phyloP scores from a whole-genome alignment of 176 grass and related monocot species.

The Oryza punctata region DNA sequence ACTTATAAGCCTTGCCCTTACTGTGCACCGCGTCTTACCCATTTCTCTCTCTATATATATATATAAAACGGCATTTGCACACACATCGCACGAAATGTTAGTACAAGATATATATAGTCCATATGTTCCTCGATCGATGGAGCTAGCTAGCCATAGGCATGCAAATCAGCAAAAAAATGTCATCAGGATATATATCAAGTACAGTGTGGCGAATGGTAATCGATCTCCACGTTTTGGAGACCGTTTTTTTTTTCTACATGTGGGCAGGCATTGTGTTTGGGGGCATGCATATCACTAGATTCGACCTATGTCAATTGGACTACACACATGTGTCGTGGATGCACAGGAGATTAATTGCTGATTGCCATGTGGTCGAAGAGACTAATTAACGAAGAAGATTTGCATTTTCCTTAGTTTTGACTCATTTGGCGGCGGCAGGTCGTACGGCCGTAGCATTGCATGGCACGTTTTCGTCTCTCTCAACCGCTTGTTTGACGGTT shows the following conservation, averaged over 20 bases:
- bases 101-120: too few relatives aligned
- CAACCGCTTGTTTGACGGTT: not conserved
- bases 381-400: not conserved
- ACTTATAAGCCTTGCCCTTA: too few relatives aligned
- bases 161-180: not conserved
- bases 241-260: not conserved
- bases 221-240: not conserved
- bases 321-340: not conserved
- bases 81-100: too few relatives aligned
- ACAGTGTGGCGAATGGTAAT: not conserved
- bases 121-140: not conserved
- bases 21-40: too few relatives aligned
- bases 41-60: too few relatives aligned
- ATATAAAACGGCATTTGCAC: too few relatives aligned
- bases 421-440: not conserved
- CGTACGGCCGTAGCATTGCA: not conserved
- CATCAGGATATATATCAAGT: not conserved
- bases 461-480: not conserved
- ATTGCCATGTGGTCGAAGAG: not conserved
- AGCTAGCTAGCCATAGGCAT: not conserved
- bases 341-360: not conserved
- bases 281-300: not conserved
- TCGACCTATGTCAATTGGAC: not conserved
- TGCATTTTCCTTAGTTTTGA: not conserved
- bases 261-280: not conserved